phyloP scores from a whole-genome alignment of 441 rosid species.

The Brassica balearica region DNA sequence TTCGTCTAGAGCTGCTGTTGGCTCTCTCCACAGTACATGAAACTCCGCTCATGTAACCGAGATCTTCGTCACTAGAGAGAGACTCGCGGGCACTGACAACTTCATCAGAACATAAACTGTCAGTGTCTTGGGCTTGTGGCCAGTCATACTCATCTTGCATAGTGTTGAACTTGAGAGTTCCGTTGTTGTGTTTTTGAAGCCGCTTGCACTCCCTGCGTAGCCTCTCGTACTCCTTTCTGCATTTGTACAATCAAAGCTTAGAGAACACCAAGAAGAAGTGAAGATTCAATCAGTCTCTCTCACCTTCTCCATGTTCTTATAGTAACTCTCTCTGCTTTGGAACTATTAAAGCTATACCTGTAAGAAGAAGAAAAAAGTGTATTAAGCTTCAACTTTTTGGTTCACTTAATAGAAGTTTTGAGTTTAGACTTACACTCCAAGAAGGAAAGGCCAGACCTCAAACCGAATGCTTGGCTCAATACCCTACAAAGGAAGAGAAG shows the following conservation, averaged over 20 bases:
- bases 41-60: constrained; percentile 62
- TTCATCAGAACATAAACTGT: constrained; percentile 67
- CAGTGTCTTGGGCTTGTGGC: constrained; percentile 52
- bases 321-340: constrained; percentile 72
- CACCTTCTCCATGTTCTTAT: constrained; percentile 79
- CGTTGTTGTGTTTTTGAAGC: constrained; percentile 50
- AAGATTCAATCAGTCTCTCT: constrained; percentile 35
- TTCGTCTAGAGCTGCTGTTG: constrained; percentile 52
- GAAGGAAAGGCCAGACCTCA: constrained; percentile 98
- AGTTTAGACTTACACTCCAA: constrained; percentile 78
- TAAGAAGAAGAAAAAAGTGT: constrained; percentile 11
- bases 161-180: constrained; percentile 50
- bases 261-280: neutral
- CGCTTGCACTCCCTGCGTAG: constrained; percentile 67
- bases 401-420: constrained; percentile 11
- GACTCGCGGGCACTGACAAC: constrained; percentile 80
- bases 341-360: constrained; percentile 60
- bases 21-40: constrained; percentile 61
- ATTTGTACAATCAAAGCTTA: constrained; percentile 34
- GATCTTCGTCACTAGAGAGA: constrained; percentile 66
- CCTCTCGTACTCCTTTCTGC: constrained; percentile 88
- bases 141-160: constrained; percentile 45
- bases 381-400: neutral
- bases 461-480: constrained; percentile 83
- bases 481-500: constrained; percentile 59